phyloP scores from a whole-genome alignment of 805 yeast species.

The Torulaspora quercuum region DNA sequence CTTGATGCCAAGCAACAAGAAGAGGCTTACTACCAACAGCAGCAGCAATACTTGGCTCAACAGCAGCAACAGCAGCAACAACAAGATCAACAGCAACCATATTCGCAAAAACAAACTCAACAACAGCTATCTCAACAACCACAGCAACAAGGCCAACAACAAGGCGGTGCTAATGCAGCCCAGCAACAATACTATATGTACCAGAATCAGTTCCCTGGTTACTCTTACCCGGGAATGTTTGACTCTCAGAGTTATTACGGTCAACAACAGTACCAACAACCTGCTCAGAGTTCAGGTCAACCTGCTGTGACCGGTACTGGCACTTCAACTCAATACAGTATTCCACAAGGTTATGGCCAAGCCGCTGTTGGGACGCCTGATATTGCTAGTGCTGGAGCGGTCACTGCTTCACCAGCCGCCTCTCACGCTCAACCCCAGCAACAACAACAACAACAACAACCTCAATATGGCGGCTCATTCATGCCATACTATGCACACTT shows the following conservation, averaged over 20 bases:
- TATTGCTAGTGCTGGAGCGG: constrained; percentile 24
- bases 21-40: constrained; percentile 21
- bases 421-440: constrained; percentile 25
- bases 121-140: constrained; percentile 25
- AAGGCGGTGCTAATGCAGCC: constrained; percentile 31
- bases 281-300: constrained; percentile 18
- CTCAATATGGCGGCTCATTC: constrained; percentile 34
- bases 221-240: constrained; percentile 38
- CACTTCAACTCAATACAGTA: constrained; percentile 21
- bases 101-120: constrained; percentile 19
- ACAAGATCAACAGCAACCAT: constrained; percentile 23
- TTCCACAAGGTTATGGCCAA: constrained; percentile 30
- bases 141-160: constrained; percentile 30
- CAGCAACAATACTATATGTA: constrained; percentile 39
- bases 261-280: constrained; percentile 32
- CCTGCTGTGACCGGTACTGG: constrained; percentile 16
- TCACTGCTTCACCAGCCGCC: constrained; percentile 28
- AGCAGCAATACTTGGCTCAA: constrained; percentile 23
- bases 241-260: constrained; percentile 35
- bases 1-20: constrained; percentile 14
- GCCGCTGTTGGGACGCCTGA: constrained; percentile 22
- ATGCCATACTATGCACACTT: constrained; percentile 38
- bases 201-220: constrained; percentile 39
- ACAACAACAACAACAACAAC: constrained; percentile 30
- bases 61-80: constrained; percentile 23